Evolutionary conservation across 495 filamentous ascomycete genomes (phyloP).

Genomic region (Stereocaulon alpinum): DNA sequence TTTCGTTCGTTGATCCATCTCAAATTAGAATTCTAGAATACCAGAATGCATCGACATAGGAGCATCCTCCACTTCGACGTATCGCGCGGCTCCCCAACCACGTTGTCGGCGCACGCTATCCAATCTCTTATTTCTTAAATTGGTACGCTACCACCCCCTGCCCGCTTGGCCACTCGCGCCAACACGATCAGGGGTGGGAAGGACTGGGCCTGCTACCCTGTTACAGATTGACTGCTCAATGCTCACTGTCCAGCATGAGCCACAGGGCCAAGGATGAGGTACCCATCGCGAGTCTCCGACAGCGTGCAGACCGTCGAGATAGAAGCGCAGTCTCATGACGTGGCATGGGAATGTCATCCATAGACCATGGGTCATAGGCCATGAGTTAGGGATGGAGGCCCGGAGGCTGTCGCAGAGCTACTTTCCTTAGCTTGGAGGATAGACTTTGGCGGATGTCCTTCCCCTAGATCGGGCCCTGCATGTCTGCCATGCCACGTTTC

Average conservation of each 20-base stretch:
- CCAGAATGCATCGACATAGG: not conserved
- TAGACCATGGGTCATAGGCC: not conserved
- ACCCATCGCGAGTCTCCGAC: not conserved
- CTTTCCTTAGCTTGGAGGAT: not conserved
- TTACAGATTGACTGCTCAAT: not conserved
- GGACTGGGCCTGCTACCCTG: not conserved
- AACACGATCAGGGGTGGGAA: slow-evolving; percentile 1
- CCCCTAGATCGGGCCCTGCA: slow-evolving; percentile 11
- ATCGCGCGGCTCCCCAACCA: slow-evolving; percentile 5
- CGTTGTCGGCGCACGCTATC: slow-evolving; percentile 7
- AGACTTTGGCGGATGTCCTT: slow-evolving; percentile 10
- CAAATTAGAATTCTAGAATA: not conserved
- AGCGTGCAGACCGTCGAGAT: no score
- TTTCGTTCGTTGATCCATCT: not conserved
- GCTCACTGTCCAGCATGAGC: no score
- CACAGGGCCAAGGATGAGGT: no score
- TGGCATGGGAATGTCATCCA: slow-evolving; percentile 2
- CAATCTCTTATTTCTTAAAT: not conserved
- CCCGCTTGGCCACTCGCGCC: not conserved
- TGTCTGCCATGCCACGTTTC: slow-evolving; percentile 12
- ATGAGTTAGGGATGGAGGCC: not conserved
- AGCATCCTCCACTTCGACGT: not conserved
- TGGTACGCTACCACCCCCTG: slow-evolving; percentile 1
- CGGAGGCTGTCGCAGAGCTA: not conserved
- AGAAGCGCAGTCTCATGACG: not conserved